These are phyloP conservation scores for Chlorophyllum brunneum DNA, from an alignment of 768 basidiomycete genomes.

Conservation along the genomic window DNA sequence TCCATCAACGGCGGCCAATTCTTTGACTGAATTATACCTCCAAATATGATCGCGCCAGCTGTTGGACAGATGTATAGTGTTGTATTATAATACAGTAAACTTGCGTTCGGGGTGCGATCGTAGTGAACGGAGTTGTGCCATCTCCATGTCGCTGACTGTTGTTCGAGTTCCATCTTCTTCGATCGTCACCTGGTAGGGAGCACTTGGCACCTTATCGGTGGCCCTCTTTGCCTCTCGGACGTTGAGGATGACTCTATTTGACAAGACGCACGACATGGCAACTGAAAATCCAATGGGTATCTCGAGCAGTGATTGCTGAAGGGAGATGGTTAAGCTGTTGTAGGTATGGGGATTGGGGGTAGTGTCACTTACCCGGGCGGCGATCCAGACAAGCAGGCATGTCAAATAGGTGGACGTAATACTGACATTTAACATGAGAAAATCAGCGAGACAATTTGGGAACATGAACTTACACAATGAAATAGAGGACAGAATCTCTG, in stretches of 20 bases:
- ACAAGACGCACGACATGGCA: conserved; percentile 53
- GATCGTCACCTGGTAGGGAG: conserved; percentile 6
- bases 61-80: neutral
- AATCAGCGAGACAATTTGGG: neutral
- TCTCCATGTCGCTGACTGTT: conserved; percentile 21
- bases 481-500: conserved; percentile 54
- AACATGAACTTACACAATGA: conserved; percentile 42
- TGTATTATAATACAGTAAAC: neutral
- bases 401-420: conserved; percentile 54
- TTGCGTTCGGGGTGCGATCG: conserved; percentile 9
- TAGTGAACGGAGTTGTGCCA: conserved; percentile 23
- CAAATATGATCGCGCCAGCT: neutral
- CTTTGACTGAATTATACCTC: neutral
- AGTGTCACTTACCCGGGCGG: conserved; percentile 28
- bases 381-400: conserved; percentile 40
- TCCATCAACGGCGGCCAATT: conserved; percentile 9
- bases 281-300: conserved; percentile 56
- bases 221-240: conserved; percentile 40
- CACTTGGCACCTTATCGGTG: conserved; percentile 11
- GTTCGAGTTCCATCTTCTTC: conserved; percentile 14
- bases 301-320: conserved; percentile 39
- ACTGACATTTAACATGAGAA: conserved; percentile 25
- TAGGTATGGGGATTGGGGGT: neutral
- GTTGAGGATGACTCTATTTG: conserved; percentile 55
- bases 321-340: neutral